phyloP scores from a whole-genome alignment of 2,329 filamentous ascomycete species.

The Myrmaecium sp. region DNA sequence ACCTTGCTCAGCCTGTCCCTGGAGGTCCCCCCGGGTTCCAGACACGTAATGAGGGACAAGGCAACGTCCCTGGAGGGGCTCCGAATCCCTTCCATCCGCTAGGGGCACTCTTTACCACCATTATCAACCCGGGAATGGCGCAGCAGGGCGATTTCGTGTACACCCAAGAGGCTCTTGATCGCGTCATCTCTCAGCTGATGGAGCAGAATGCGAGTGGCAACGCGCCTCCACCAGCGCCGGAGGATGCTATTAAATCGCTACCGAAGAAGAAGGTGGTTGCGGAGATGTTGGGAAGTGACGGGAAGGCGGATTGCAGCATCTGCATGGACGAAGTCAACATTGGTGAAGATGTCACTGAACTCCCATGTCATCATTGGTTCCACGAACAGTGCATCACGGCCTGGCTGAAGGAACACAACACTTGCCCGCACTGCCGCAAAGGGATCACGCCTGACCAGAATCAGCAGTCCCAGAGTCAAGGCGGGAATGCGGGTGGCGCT shows the following conservation, averaged over 20 bases:
- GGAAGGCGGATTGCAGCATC: conserved; percentile 70
- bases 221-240: conserved; percentile 66
- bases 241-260: conserved; percentile 55
- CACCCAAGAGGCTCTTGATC: conserved; percentile 77
- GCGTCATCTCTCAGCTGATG: conserved; percentile 76
- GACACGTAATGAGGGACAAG: not conserved
- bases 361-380: conserved; percentile 92
- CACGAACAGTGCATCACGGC: conserved; percentile 65
- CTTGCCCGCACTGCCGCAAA: conserved; percentile 66
- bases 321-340: conserved; percentile 75
- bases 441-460: no score
- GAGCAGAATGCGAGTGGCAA: conserved; percentile 62
- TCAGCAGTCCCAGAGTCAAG: no score
- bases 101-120: conserved; percentile 25
- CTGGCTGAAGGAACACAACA: conserved; percentile 84
- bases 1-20: conserved; percentile 1
- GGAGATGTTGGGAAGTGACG: conserved; percentile 52
- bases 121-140: conserved; percentile 14
- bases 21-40: conserved; percentile 1
- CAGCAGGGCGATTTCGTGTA: conserved; percentile 67
- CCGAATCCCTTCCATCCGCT: conserved; percentile 19
- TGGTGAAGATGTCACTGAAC: conserved; percentile 54
- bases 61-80: conserved; percentile 1
- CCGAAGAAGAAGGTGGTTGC: conserved; percentile 53
- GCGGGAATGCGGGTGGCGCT: no score